Conservation (phyloP, 2,329 filamentous ascomycete species). For the Xylariaceae sp. region DNA sequence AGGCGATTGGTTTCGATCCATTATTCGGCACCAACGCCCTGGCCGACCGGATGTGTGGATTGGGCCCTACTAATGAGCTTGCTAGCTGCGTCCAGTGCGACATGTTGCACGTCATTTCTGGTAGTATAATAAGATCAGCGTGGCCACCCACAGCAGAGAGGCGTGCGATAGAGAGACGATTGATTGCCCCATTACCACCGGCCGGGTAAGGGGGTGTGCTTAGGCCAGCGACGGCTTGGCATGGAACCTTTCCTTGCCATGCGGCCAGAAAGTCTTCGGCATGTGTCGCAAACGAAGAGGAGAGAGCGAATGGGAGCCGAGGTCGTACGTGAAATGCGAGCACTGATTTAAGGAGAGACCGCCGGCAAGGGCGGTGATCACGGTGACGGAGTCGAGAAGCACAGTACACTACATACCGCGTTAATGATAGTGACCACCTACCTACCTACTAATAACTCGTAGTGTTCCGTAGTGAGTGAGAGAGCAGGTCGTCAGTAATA, state of each 20-base stretch:
- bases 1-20: slow-evolving; percentile 13
- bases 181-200: background rate
- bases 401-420: background rate
- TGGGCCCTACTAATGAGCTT: slow-evolving; percentile 20
- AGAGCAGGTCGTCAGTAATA: too few relatives aligned
- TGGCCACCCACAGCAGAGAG: slow-evolving; percentile 14
- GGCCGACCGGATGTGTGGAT: slow-evolving; percentile 22
- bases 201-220: background rate
- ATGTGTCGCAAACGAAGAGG: background rate
- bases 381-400: background rate
- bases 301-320: background rate
- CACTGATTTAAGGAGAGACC: background rate
- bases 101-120: slow-evolving; percentile 24
- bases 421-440: too few relatives aligned
- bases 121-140: slow-evolving; percentile 25
- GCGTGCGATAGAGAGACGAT: slow-evolving; percentile 4
- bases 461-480: too few relatives aligned
- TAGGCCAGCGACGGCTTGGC: background rate
- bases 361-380: background rate
- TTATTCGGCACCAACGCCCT: slow-evolving; percentile 24
- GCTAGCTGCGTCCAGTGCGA: slow-evolving; percentile 17
- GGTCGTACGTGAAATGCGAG: background rate
- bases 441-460: too few relatives aligned
- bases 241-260: background rate
- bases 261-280: background rate